Evolutionary conservation across 306 rosid genomes (phyloP), one percentile per base, ranked within the genome.

Genomic region (Cajanus cajan): DNA sequence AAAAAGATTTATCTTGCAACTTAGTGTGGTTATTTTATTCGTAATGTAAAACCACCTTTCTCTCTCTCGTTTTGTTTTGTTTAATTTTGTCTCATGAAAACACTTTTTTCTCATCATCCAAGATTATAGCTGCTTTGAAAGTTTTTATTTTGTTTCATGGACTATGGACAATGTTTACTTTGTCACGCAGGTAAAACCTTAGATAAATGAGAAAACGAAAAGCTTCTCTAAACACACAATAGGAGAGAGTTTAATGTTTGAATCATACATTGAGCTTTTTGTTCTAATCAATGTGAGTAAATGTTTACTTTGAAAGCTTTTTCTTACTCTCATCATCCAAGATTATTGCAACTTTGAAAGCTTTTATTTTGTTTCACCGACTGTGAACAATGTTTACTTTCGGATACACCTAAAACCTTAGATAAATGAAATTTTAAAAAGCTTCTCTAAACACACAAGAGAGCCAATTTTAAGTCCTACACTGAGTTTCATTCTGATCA

Each of bases 1-100:
- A 51, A 78, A 83, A 73, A 78, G 79, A 85, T 43, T 73, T 78
- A 48, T 74, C 65, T 59, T 67, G 64, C 81, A 76, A 67, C 72
- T 73, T 85, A 85, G 73, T 19, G 41, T 52, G 41, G 78, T 40
- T 81, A 34, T 77, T 85, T 71, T 64, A 77, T 77, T 41, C 71
- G 10, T 19, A 44, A 16, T 74, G 65, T 28, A 70, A 13, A 76
- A 76, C 67, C 67, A 64, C 75, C 54, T 59, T 51, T 63, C 37
- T 11, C 36, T 39, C 6, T 24, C 12, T 13, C 19, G 67, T 11
- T 59, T 3, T 6, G 34, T 11, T 59, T 71, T 33, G 34, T 67
- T 18, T 7, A 2, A 4, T 1, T 15, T 44, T 64, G 31, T 18
- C 0, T 4, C 34, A 24, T 66, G 28, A 24, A 62, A 31, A 48